phyloP scores from a whole-genome alignment of 768 basidiomycete genomes.

The Paxillus rubicundulus region DNA sequence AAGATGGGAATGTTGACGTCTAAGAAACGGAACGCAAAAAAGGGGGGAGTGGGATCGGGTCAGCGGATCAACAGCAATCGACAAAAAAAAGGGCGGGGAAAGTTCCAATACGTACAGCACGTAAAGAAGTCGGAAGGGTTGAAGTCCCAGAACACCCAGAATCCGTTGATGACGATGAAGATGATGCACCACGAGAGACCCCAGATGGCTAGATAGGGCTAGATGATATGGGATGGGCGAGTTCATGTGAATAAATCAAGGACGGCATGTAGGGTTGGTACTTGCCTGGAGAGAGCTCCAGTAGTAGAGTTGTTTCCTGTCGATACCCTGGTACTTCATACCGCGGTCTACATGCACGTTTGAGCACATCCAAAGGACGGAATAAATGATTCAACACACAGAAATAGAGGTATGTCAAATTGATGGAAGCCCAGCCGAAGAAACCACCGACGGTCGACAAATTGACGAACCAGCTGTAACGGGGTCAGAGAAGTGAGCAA shows the following conservation, averaged over 20 bases:
- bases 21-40: slow-evolving; percentile 13
- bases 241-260: slow-evolving; percentile 11
- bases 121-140: slow-evolving; percentile 51
- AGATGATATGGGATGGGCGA: slow-evolving; percentile 5
- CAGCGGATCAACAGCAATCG: neutral
- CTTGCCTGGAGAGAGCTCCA: slow-evolving; percentile 46
- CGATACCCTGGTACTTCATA: slow-evolving; percentile 64
- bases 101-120: slow-evolving; percentile 34
- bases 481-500: neutral
- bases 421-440: slow-evolving; percentile 63
- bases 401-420: slow-evolving; percentile 68
- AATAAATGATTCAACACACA: slow-evolving; percentile 30
- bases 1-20: slow-evolving; percentile 30
- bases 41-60: neutral
- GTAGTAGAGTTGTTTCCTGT: slow-evolving; percentile 62
- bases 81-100: neutral
- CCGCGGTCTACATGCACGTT: slow-evolving; percentile 50
- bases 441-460: slow-evolving; percentile 65
- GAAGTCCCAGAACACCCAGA: slow-evolving; percentile 61
- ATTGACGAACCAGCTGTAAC: slow-evolving; percentile 59
- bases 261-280: neutral
- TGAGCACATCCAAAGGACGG: neutral
- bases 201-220: slow-evolving; percentile 64
- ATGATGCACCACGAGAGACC: slow-evolving; percentile 60
- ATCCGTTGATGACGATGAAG: slow-evolving; percentile 58